Conservation (phyloP, 331 rosid species). For the Acacia concinna region DNA sequence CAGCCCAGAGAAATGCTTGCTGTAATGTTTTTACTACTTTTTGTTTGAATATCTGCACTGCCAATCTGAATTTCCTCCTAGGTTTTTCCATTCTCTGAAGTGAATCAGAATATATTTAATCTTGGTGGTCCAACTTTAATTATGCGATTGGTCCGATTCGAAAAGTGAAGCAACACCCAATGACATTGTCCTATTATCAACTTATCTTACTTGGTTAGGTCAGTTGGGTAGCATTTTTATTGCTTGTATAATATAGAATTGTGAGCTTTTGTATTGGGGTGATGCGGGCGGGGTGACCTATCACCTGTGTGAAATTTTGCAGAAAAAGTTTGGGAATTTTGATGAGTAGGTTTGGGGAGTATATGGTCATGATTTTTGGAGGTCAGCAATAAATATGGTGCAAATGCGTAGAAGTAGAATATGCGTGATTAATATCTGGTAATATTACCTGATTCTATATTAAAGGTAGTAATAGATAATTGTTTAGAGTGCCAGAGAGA, state of each 20-base stretch:
- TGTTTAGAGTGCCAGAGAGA: neutral
- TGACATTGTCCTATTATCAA: neutral
- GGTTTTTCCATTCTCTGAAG: neutral
- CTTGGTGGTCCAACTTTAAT: neutral
- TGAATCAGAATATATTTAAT: neutral
- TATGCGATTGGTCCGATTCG: neutral
- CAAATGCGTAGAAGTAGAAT: neutral
- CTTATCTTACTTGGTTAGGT: neutral
- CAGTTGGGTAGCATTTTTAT: neutral
- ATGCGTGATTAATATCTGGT: neutral
- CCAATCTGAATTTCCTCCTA: neutral
- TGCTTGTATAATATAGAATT: neutral
- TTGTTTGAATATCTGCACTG: neutral
- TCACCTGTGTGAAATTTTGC: conserved; percentile 5
- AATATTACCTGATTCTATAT: neutral
- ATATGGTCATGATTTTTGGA: neutral
- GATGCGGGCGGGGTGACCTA: neutral
- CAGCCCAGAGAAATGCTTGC: neutral
- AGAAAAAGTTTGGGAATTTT: neutral
- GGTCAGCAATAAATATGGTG: conserved; percentile 8
- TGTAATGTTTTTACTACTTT: neutral
- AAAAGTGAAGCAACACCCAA: neutral
- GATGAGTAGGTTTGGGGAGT: conserved; percentile 3
- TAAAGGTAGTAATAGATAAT: neutral
- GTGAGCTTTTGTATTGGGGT: neutral